Evolutionary conservation across 345 rosid genomes (phyloP).

Genomic region (Moringa oleifera): DNA sequence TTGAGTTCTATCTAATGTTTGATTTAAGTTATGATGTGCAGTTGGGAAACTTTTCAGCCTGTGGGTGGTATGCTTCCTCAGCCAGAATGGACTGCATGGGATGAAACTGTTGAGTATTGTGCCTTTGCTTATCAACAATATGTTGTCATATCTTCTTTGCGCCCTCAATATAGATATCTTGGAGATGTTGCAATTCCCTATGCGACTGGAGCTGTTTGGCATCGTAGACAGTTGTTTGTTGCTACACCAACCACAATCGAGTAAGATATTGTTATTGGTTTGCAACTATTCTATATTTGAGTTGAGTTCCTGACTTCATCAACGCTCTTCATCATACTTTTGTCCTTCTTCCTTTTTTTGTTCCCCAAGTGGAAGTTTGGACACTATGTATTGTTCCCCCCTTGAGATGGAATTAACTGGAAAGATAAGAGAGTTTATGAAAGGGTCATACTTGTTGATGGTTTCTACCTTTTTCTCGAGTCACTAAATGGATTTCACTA

Average conservation of each 20-base stretch:
- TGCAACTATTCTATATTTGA: neutral
- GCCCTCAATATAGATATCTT: slow-evolving; percentile 92
- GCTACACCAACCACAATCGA: slow-evolving; percentile 96
- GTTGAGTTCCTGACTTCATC: neutral
- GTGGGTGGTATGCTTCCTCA: slow-evolving; percentile 96
- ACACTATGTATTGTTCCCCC: too few species aligned
- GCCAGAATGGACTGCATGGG: slow-evolving; percentile 99
- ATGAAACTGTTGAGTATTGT: slow-evolving; percentile 96
- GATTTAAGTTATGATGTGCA: slow-evolving; percentile 34
- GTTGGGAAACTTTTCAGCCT: slow-evolving; percentile 98
- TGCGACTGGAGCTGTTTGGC: slow-evolving; percentile 99
- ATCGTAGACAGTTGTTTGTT: slow-evolving; percentile 93
- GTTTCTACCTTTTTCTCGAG: neutral
- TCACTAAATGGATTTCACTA: neutral
- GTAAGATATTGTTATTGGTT: slow-evolving; percentile 38
- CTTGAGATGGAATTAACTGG: neutral
- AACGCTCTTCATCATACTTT: too few species aligned
- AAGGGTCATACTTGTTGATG: neutral
- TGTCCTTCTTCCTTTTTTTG: too few species aligned
- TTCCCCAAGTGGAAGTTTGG: too few species aligned
- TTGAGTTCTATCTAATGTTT: slow-evolving; percentile 12
- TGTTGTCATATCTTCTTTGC: slow-evolving; percentile 86
- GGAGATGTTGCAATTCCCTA: slow-evolving; percentile 95
- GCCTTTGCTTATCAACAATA: slow-evolving; percentile 92
- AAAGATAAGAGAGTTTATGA: too few species aligned